Evolutionary conservation across 2,329 filamentous ascomycete genomes (phyloP), one percentile per base, ranked within the genome.

Genomic region (Penicillium sp.): DNA sequence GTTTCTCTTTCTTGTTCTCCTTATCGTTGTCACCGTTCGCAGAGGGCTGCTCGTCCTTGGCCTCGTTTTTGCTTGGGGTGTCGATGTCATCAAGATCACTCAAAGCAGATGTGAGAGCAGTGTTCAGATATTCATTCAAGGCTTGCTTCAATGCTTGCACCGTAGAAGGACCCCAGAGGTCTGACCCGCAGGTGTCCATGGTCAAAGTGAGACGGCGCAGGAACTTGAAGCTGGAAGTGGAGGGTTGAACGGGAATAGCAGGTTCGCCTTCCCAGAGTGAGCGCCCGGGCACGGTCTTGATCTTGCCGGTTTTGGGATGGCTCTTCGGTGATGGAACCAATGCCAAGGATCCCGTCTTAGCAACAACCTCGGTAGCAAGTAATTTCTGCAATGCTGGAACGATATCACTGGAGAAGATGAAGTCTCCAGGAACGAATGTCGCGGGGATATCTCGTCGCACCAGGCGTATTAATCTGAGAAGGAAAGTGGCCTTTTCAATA

Each of bases 221-320:
- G 51, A 95, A 86, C 56, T 82, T 83, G 67, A 96, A 96, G 0
- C 86, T 78, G 18, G 81, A 80, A 0, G 90, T 86, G 0, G 91
- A 93, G 1, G 91, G 91, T 65, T 94, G 90, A 5, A 86, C 81
- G 0, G 93, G 93, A 40, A 96, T 71, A 24, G 85, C 79, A 0
- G 90, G 89, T 36, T 84, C 79, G 0, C 90, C 90, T 68, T 95
- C 91, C 92, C 92, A 97, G 0, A 97, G 77, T 0, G 83, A 80
- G 48, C 86, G 81, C 6, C 87, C 86, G 2, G 81, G 79, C 0
- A 90, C 80, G 27, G 67, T 75, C 51, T 75, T 81, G 1, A 79
- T 67, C 49, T 81, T 72, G 32, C 56, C 48, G 69, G 75, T 18
- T 10, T 63, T 53, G 4, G 52, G 22, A 9, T 55, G 42, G 1